phyloP scores from a whole-genome alignment of 306 rosid genomes.

The Corylus avellana region DNA sequence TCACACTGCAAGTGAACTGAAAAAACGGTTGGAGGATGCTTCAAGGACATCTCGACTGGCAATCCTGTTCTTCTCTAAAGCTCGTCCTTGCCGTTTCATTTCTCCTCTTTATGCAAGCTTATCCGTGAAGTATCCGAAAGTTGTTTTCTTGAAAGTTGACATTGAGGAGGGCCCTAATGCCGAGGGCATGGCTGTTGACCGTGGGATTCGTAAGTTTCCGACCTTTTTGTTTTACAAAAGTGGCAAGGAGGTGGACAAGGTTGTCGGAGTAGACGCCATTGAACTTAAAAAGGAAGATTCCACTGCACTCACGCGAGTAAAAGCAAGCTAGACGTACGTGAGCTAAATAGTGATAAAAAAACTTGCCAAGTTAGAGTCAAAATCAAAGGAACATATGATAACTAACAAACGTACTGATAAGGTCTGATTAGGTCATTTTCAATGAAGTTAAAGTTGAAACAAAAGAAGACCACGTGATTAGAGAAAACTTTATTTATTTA shows the following conservation, averaged over 20 bases:
- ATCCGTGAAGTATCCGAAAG: slow-evolving; percentile 69
- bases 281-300: no score
- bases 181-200: slow-evolving; percentile 54
- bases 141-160: slow-evolving; percentile 69
- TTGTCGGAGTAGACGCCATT: slow-evolving; percentile 67
- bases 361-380: no score
- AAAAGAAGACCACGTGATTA: no score
- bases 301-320: slow-evolving; percentile 25
- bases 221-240: slow-evolving; percentile 65
- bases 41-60: slow-evolving; percentile 65
- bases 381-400: no score
- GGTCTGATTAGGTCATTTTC: no score
- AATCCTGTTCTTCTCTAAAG: slow-evolving; percentile 55
- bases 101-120: slow-evolving; percentile 68
- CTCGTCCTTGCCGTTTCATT: slow-evolving; percentile 75
- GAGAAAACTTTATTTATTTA: no score
- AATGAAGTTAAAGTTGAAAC: no score
- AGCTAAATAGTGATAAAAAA: no score
- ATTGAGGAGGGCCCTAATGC: slow-evolving; percentile 52
- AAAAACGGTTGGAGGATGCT: slow-evolving; percentile 63
- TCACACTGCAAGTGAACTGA: slow-evolving; percentile 55
- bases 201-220: slow-evolving; percentile 75
- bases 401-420: no score
- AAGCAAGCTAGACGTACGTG: accelerated
- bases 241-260: slow-evolving; percentile 64